Evolutionary conservation across 768 basidiomycete species (phyloP).

Genomic region (Cubamyces sp.): DNA sequence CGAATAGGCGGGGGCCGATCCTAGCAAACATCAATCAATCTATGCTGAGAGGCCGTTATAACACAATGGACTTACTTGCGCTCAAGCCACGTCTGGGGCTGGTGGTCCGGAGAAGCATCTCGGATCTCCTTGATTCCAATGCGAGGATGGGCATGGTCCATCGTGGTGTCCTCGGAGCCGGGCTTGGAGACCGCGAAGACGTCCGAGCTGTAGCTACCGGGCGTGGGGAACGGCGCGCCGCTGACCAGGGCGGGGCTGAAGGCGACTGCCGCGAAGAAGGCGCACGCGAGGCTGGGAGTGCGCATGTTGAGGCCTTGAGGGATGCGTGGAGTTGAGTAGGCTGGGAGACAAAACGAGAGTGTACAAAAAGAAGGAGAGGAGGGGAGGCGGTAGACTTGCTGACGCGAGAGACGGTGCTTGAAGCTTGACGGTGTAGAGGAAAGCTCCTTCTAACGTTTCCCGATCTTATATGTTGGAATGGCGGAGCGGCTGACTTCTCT

Average conservation of each 20-base stretch:
- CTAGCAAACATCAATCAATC: not conserved
- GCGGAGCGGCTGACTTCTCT: conserved; percentile 12
- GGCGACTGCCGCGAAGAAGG: conserved; percentile 29
- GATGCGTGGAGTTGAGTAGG: conserved; percentile 13
- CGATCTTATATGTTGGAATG: conserved; percentile 18
- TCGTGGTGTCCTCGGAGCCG: not conserved
- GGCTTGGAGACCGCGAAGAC: conserved; percentile 20
- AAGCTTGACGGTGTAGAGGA: not conserved
- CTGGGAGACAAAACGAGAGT: conserved; percentile 7
- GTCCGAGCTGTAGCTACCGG: conserved; percentile 22
- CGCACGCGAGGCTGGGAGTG: conserved; percentile 31
- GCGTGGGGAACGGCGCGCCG: conserved; percentile 20
- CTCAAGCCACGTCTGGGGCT: not conserved
- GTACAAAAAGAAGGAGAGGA: conserved; percentile 5
- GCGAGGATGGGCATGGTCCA: conserved; percentile 4
- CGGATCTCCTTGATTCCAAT: conserved; percentile 20
- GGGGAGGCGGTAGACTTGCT: not conserved
- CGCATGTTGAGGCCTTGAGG: conserved; percentile 28
- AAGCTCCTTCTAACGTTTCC: not conserved
- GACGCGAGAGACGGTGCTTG: not conserved
- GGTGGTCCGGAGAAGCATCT: conserved; percentile 10
- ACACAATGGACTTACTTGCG: conserved; percentile 4
- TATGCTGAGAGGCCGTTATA: too few relatives aligned
- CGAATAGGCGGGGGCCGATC: not conserved
- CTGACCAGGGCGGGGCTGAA: conserved; percentile 30